phyloP scores from a whole-genome alignment of 805 yeast genomes.

The Wickerhamiella slavikovae region DNA sequence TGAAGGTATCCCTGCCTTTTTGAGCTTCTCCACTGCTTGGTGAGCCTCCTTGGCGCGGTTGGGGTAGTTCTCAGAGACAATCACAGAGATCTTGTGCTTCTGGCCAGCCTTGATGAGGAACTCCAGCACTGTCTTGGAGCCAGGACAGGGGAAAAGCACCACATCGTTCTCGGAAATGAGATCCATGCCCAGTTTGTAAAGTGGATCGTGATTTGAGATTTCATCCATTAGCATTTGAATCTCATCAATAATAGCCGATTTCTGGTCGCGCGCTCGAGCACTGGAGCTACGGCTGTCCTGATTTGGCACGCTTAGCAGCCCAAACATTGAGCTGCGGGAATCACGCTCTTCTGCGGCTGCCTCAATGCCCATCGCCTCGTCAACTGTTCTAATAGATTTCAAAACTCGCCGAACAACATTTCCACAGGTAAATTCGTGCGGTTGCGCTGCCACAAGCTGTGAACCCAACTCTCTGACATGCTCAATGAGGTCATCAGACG shows the following conservation, averaged over 20 bases:
- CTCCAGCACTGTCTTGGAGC: slow-evolving; percentile 69
- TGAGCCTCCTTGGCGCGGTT: slow-evolving; percentile 66
- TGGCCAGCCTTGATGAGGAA: slow-evolving; percentile 71
- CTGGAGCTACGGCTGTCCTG: slow-evolving; percentile 10
- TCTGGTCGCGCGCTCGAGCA: slow-evolving; percentile 13
- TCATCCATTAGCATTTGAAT: slow-evolving; percentile 86
- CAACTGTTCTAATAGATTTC: slow-evolving; percentile 72
- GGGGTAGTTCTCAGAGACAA: slow-evolving; percentile 79
- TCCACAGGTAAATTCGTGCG: slow-evolving; percentile 74
- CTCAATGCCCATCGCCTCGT: slow-evolving; percentile 22
- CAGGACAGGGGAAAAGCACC: slow-evolving; percentile 80
- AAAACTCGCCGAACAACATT: slow-evolving; percentile 79
- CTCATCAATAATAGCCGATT: slow-evolving; percentile 77
- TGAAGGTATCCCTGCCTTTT: slow-evolving; percentile 74
- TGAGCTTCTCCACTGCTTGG: slow-evolving; percentile 53
- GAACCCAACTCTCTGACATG: slow-evolving; percentile 59
- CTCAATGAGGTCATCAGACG: slow-evolving; percentile 47
- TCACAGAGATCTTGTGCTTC: slow-evolving; percentile 77
- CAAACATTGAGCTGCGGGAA: slow-evolving; percentile 46
- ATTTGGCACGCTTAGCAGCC: slow-evolving; percentile 39
- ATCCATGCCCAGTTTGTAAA: slow-evolving; percentile 79
- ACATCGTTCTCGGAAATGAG: slow-evolving; percentile 70
- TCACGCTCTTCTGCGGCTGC: slow-evolving; percentile 4
- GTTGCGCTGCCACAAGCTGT: slow-evolving; percentile 51
- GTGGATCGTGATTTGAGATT: slow-evolving; percentile 72